Evolutionary conservation across 164 flowering plant species (phyloP).

Genomic region (Liriodendron chinense): DNA sequence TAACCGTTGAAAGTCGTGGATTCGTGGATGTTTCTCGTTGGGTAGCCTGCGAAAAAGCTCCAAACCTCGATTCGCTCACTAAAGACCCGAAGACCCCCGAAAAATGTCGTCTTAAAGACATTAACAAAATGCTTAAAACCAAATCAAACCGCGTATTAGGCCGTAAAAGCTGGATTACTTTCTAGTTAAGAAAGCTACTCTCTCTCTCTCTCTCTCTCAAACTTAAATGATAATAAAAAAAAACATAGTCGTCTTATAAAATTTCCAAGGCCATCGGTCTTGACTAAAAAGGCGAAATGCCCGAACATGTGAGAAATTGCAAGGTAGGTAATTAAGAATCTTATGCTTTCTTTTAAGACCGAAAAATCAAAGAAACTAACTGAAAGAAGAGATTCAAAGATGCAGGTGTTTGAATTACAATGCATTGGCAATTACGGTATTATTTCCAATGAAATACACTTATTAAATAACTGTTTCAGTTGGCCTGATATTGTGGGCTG

Average conservation of each 20-base stretch:
- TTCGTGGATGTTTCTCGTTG: conserved; percentile 21
- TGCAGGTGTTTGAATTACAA: not conserved
- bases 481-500: not conserved
- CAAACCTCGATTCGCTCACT: not conserved
- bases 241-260: not conserved
- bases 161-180: not conserved
- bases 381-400: not conserved
- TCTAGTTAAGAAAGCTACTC: not conserved
- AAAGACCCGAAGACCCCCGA: not conserved
- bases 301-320: not conserved
- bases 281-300: conserved; percentile 16
- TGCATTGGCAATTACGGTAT: not conserved
- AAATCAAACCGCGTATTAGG: not conserved
- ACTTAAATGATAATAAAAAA: no score
- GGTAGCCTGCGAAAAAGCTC: conserved; percentile 16
- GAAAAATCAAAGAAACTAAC: not conserved
- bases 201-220: not conserved
- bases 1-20: not conserved
- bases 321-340: conserved; percentile 12
- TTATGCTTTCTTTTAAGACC: conserved; percentile 6
- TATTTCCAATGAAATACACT: not conserved
- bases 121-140: not conserved
- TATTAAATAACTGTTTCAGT: not conserved
- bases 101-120: not conserved
- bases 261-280: conserved; percentile 28